Conservation (phyloP, 208 protist genomes). For the Trypanosoma cruzi region DNA sequence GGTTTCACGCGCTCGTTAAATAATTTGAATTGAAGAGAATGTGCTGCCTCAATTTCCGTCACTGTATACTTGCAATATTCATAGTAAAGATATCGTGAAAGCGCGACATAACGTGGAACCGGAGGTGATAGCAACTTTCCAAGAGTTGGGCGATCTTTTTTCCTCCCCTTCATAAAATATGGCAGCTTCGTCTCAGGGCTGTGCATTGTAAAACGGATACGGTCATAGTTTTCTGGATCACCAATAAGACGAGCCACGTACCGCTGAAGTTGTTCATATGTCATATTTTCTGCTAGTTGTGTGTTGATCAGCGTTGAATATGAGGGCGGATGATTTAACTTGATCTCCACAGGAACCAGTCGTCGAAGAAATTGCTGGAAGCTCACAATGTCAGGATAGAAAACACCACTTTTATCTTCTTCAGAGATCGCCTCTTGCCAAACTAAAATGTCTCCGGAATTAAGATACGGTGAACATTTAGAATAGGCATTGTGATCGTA, state of each 20-base stretch:
- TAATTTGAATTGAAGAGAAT: slow-evolving; percentile 91
- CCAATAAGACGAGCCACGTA: slow-evolving; percentile 80
- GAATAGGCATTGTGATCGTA: slow-evolving; percentile 46
- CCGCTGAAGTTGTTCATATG: slow-evolving; percentile 90
- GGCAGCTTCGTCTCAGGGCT: slow-evolving; percentile 84
- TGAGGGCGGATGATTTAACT: slow-evolving; percentile 62
- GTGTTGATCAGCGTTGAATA: slow-evolving; percentile 72
- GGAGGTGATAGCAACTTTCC: slow-evolving; percentile 72
- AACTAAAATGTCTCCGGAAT: slow-evolving; percentile 72
- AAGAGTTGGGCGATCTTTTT: slow-evolving; percentile 66
- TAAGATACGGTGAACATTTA: slow-evolving; percentile 37
- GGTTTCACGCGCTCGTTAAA: slow-evolving; percentile 70
- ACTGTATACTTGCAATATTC: slow-evolving; percentile 91
- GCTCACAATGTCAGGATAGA: slow-evolving; percentile 78
- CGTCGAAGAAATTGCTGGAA: slow-evolving; percentile 83
- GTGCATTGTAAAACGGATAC: slow-evolving; percentile 85
- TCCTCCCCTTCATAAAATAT: slow-evolving; percentile 90
- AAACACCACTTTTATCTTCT: slow-evolving; percentile 60
- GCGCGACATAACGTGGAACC: slow-evolving; percentile 32
- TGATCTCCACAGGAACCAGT: slow-evolving; percentile 73
- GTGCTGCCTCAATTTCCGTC: slow-evolving; percentile 74
- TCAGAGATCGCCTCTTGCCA: slow-evolving; percentile 58
- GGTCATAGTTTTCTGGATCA: slow-evolving; percentile 69
- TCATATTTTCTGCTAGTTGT: slow-evolving; percentile 80
- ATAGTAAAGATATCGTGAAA: slow-evolving; percentile 81